Evolutionary conservation across 1,139 yeast genomes (phyloP).

Genomic region (Zygotorulaspora mrakii): DNA sequence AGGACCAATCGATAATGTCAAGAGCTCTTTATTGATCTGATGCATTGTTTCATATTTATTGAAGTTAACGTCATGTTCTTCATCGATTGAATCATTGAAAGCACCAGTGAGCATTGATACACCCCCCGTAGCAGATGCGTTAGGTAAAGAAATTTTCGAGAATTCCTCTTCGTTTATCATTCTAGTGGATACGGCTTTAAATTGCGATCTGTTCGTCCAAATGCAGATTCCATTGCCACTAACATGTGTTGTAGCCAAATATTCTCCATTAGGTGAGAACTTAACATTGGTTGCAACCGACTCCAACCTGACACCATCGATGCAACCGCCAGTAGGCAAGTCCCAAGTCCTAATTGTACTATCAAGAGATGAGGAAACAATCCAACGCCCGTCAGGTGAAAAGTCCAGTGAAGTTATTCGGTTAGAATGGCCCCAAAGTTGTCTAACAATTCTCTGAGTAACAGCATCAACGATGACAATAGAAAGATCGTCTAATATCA

Average conservation of each 20-base stretch:
- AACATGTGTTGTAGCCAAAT: slow-evolving; percentile 91
- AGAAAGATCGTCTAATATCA: slow-evolving; percentile 82
- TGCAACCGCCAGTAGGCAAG: slow-evolving; percentile 93
- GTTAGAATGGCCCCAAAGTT: slow-evolving; percentile 84
- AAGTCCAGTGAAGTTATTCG: slow-evolving; percentile 87
- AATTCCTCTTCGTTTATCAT: slow-evolving; percentile 75
- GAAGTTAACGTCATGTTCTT: slow-evolving; percentile 32
- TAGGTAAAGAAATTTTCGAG: slow-evolving; percentile 59
- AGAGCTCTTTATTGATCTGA: slow-evolving; percentile 60
- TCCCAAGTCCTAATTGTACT: slow-evolving; percentile 96
- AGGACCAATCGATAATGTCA: slow-evolving; percentile 76
- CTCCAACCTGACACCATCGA: slow-evolving; percentile 81
- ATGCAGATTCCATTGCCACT: slow-evolving; percentile 83
- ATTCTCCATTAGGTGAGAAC: slow-evolving; percentile 85
- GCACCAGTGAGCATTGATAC: slow-evolving; percentile 78
- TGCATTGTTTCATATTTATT: slow-evolving; percentile 52
- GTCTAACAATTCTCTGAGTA: slow-evolving; percentile 81
- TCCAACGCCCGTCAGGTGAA: slow-evolving; percentile 95
- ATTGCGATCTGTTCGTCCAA: slow-evolving; percentile 92
- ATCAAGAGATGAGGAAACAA: slow-evolving; percentile 79
- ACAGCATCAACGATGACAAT: slow-evolving; percentile 78
- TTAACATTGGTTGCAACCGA: slow-evolving; percentile 75
- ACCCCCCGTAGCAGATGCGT: slow-evolving; percentile 82
- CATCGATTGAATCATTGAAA: slow-evolving; percentile 42
- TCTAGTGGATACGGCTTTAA: slow-evolving; percentile 64